Evolutionary conservation across 805 yeast genomes (phyloP).

Genomic region (Nakazawaea wickerhamii): DNA sequence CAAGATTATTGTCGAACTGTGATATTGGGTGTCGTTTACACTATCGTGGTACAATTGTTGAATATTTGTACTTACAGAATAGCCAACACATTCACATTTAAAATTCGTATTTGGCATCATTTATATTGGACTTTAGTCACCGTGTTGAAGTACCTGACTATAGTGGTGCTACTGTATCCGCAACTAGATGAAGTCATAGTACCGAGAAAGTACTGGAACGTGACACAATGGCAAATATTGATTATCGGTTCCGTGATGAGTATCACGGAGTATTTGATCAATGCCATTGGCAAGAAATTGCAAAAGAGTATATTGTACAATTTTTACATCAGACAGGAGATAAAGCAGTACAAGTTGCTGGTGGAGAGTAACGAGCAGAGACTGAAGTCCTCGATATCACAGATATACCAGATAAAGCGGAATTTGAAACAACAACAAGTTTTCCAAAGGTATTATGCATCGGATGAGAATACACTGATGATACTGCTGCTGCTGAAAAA

Average conservation of each 20-base stretch:
- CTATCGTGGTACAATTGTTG: not conserved
- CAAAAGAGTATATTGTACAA: not conserved
- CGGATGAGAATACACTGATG: constrained; percentile 1
- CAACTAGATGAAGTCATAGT: constrained; percentile 1
- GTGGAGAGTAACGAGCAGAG: constrained; percentile 1
- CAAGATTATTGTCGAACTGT: constrained; percentile 3
- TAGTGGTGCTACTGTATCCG: constrained; percentile 4
- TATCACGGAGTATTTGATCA: constrained; percentile 1
- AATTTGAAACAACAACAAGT: constrained; percentile 6
- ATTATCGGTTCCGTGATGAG: not conserved
- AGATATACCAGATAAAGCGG: constrained; percentile 5
- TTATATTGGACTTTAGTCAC: constrained; percentile 1
- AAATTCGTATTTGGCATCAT: not conserved
- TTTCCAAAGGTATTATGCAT: constrained; percentile 3
- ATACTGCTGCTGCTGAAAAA: not conserved
- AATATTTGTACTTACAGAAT: not conserved
- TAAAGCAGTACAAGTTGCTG: not conserved
- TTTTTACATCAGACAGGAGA: not conserved
- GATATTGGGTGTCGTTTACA: constrained; percentile 1
- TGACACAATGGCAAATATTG: not conserved
- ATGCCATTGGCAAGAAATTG: not conserved
- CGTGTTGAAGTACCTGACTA: not conserved
- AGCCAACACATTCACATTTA: not conserved
- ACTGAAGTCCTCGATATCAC: constrained; percentile 5
- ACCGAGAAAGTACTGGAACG: constrained; percentile 2